A percentile compares a stretch with the other conserved stretches of the same genome.
Conservation (phyloP, 345 rosid species). For the Lepidium africanum region DNA sequence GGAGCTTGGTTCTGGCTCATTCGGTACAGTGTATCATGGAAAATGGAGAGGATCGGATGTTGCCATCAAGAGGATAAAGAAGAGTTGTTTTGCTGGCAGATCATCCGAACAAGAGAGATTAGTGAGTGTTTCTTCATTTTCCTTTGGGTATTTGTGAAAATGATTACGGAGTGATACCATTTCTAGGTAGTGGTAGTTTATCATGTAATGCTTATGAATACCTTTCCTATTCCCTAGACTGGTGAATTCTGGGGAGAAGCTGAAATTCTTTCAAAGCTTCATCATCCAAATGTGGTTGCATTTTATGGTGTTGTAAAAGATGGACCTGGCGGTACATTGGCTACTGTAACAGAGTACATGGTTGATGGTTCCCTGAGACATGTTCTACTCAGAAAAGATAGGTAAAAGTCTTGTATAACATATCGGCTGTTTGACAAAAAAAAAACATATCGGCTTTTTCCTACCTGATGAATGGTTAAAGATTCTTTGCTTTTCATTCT, state of each 20-base stretch:
- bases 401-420: constrained; percentile 37
- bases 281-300: constrained; percentile 97
- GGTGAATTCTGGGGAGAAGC: constrained; percentile 98
- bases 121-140: constrained; percentile 40
- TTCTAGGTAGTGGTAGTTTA: background rate
- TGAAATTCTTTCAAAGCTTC: constrained; percentile 95
- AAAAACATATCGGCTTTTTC: background rate
- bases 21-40: constrained; percentile 98
- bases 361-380: constrained; percentile 97
- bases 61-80: constrained; percentile 91
- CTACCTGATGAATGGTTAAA: background rate
- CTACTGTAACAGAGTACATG: constrained; percentile 95
- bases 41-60: constrained; percentile 99
- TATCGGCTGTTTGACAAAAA: background rate
- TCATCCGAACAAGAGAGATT: constrained; percentile 94
- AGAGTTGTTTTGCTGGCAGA: constrained; percentile 86
- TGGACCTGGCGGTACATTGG: constrained; percentile 91
- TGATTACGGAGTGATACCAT: background rate
- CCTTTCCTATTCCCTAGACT: constrained; percentile 35
- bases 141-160: background rate
- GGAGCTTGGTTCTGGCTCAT: constrained; percentile 94
- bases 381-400: constrained; percentile 82
- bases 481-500: constrained; percentile 2
- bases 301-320: constrained; percentile 97
- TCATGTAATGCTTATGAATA: background rate